phyloP scores from a whole-genome alignment of 2,329 filamentous ascomycete genomes.

The Cladosporium cucumerinum region DNA sequence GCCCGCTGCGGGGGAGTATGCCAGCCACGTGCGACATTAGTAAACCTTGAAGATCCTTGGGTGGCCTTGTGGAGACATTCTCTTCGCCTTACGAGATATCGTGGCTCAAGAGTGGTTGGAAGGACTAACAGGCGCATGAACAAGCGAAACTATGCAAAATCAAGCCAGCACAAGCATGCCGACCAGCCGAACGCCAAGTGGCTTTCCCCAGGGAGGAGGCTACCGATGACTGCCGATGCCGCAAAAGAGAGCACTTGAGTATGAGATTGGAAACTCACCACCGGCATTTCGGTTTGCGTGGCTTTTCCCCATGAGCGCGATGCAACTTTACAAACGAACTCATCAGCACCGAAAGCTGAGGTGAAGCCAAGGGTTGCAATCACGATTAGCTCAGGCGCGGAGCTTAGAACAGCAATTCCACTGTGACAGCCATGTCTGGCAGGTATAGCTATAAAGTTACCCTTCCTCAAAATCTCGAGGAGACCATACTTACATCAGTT shows the following conservation, averaged over 20 bases:
- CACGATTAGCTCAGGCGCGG: too few relatives aligned
- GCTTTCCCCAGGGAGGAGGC: not conserved
- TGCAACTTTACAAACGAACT: too few relatives aligned
- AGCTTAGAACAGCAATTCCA: too few relatives aligned
- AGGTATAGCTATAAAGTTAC: not conserved
- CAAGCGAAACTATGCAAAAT: constrained; percentile 2
- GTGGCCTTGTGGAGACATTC: not conserved
- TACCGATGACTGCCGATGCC: not conserved
- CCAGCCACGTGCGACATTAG: constrained; percentile 1
- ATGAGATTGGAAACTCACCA: not conserved
- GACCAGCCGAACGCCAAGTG: not conserved
- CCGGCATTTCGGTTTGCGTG: not conserved
- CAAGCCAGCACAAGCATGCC: constrained; percentile 10
- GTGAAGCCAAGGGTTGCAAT: too few relatives aligned
- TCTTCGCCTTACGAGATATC: not conserved
- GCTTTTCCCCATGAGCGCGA: not conserved
- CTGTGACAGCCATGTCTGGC: too few relatives aligned
- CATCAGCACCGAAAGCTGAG: too few relatives aligned
- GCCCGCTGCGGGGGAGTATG: not conserved
- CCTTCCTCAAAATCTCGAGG: too few relatives aligned
- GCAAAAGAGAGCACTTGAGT: not conserved
- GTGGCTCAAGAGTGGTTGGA: not conserved
- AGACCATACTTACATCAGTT: not conserved
- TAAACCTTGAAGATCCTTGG: not conserved
- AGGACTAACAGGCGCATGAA: not conserved